These are phyloP conservation scores for Rhizopogon sp. DNA, from an alignment of 768 basidiomycete genomes.

Conservation along the genomic window DNA sequence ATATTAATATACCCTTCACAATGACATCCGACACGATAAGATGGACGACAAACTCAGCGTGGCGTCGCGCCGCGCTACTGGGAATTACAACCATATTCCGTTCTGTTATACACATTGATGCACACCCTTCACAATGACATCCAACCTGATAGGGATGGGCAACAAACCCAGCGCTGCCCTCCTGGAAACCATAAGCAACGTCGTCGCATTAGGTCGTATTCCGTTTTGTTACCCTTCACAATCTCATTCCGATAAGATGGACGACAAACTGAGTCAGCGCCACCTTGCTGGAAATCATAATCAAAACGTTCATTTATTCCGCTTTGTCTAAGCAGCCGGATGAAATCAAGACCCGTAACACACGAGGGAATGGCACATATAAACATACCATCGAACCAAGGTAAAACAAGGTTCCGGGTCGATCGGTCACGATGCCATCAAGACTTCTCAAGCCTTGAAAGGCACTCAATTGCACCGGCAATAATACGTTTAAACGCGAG, in stretches of 20 bases:
- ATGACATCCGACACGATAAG: too few species aligned
- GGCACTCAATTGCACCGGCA: conserved; percentile 8
- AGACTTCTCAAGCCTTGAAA: conserved; percentile 12
- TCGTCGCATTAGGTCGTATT: too few species aligned
- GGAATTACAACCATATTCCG: too few species aligned
- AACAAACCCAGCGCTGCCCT: too few species aligned
- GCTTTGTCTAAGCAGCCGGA: not conserved
- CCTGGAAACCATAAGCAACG: too few species aligned
- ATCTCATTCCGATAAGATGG: conserved; percentile 8
- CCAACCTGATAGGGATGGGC: too few species aligned
- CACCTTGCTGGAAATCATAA: not conserved
- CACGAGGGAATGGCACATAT: conserved; percentile 1
- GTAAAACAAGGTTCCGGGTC: conserved; percentile 24
- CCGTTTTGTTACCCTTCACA: conserved; percentile 5
- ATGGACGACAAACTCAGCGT: too few species aligned
- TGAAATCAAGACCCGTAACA: not conserved
- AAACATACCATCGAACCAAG: not conserved
- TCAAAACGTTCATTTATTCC: not conserved
- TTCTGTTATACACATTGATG: too few species aligned
- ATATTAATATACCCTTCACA: too few species aligned
- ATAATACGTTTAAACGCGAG: conserved; percentile 16
- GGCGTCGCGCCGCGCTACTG: too few species aligned
- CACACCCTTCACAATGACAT: too few species aligned
- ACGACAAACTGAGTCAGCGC: conserved; percentile 1
- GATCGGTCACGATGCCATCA: conserved; percentile 12